phyloP scores from a whole-genome alignment of 2,329 filamentous ascomycete genomes.

The Trichoderma simmonsii region DNA sequence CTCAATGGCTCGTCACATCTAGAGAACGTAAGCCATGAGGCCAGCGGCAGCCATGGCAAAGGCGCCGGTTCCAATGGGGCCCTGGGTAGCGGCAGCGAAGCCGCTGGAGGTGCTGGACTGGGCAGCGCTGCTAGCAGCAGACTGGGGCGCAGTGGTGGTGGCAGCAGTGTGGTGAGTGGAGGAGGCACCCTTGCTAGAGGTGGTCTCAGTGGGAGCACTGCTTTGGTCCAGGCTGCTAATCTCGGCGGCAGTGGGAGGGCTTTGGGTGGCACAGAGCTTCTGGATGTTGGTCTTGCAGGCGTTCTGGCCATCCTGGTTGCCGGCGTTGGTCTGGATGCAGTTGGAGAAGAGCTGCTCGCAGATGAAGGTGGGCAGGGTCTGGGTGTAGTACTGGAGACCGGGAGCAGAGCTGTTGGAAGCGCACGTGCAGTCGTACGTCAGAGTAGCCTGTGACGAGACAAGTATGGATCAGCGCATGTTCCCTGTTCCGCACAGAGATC shows the following conservation, averaged over 20 bases:
- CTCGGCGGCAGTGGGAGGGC: constrained; percentile 35
- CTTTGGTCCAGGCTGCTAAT: constrained; percentile 21
- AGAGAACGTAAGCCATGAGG: constrained; percentile 52
- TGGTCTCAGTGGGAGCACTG: constrained; percentile 22
- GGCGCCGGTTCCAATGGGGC: constrained; percentile 42
- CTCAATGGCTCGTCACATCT: constrained; percentile 26
- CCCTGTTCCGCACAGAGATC: constrained; percentile 4
- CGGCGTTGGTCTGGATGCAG: constrained; percentile 45
- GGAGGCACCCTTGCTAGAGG: constrained; percentile 27
- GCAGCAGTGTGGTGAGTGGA: constrained; percentile 23
- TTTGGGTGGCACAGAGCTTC: constrained; percentile 42
- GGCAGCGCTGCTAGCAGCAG: constrained; percentile 30
- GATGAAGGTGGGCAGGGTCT: constrained; percentile 53
- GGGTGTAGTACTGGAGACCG: constrained; percentile 50
- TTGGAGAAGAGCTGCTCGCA: constrained; percentile 48
- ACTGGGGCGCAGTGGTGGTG: background rate
- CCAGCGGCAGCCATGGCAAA: constrained; percentile 47
- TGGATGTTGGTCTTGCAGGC: constrained; percentile 49
- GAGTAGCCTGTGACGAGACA: constrained; percentile 33
- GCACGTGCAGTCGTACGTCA: constrained; percentile 51
- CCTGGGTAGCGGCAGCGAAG: constrained; percentile 42
- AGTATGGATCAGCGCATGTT: constrained; percentile 17
- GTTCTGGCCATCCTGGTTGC: constrained; percentile 42
- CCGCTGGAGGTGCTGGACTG: constrained; percentile 31
- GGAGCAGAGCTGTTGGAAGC: constrained; percentile 45